Percentiles rank a stretch among this genome's conserved stretches.
Evolutionary conservation across 192 early-diverging fungal species (phyloP).

Genomic region (Spizellomyces sp.): DNA sequence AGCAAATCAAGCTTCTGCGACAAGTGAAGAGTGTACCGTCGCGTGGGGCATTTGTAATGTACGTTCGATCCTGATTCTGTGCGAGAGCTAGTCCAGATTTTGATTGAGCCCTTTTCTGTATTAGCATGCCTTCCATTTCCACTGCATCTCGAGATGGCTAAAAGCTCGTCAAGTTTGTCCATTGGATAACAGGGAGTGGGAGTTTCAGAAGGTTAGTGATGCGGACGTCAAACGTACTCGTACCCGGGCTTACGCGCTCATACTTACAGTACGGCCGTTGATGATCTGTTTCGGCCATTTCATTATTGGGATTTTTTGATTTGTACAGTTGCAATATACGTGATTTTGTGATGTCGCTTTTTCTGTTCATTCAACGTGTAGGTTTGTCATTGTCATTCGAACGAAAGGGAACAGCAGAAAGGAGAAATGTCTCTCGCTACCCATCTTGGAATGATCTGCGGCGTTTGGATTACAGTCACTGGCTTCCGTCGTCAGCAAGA

Average conservation of each 20-base stretch:
- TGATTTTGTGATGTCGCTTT: no score
- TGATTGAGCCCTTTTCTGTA: not conserved
- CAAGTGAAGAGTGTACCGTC: constrained; percentile 91
- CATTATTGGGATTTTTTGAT: no score
- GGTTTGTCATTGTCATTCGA: no score
- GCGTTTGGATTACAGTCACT: no score
- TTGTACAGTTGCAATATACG: no score
- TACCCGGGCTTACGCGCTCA: not conserved
- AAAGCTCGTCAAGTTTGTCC: constrained; percentile 96
- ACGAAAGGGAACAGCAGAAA: no score
- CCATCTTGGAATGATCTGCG: no score
- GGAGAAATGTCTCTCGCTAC: no score
- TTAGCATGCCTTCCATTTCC: constrained; percentile 97
- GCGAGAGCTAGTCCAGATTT: not conserved
- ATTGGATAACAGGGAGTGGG: constrained; percentile 98
- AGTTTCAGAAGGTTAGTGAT: constrained; percentile 81
- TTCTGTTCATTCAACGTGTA: no score
- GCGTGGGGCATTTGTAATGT: constrained; percentile 97
- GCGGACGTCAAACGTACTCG: not conserved
- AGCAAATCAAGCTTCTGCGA: constrained; percentile 92
- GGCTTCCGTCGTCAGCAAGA: no score
- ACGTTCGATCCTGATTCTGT: constrained; percentile 35
- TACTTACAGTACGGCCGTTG: constrained; percentile 5
- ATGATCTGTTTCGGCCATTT: not conserved
- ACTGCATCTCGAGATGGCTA: constrained; percentile 97